A percentile compares a stretch with the other conserved stretches of the same genome.
phyloP scores from a whole-genome alignment of 2,329 filamentous ascomycete species.

The Penicillium sp. region DNA sequence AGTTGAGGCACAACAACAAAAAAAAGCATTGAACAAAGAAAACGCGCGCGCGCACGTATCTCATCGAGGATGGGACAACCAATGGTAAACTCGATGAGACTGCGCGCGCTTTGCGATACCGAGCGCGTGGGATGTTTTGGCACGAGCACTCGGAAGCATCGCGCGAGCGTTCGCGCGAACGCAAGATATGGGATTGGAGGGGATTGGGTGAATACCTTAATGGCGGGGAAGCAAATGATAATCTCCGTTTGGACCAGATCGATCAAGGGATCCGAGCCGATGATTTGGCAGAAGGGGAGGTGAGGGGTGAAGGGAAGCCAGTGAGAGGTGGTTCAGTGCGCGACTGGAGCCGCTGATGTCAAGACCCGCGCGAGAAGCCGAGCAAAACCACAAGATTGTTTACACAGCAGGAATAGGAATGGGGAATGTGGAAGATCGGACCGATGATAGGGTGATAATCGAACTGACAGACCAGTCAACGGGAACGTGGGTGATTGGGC shows the following conservation, averaged over 20 bases:
- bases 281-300: constrained; percentile 16
- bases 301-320: constrained; percentile 12
- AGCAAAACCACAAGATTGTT: constrained; percentile 2
- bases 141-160: constrained; percentile 12
- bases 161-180: constrained; percentile 7
- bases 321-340: constrained; percentile 15
- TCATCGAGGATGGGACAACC: constrained; percentile 7
- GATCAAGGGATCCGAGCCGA: constrained; percentile 18
- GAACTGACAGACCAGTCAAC: too few relatives aligned
- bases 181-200: constrained; percentile 21
- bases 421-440: not conserved
- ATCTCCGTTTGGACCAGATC: constrained; percentile 15
- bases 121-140: constrained; percentile 22
- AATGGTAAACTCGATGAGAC: constrained; percentile 12
- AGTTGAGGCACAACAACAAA: constrained; percentile 8
- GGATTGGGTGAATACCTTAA: constrained; percentile 12
- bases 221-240: constrained; percentile 8
- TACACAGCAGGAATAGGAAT: constrained; percentile 7
- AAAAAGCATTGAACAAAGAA: not conserved
- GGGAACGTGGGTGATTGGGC: constrained; percentile 1
- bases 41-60: constrained; percentile 5
- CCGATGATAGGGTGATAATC: not conserved
- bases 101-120: constrained; percentile 1
- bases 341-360: constrained; percentile 10
- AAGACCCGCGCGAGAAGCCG: constrained; percentile 1